A percentile compares a stretch with the other conserved stretches of the same genome.
phyloP scores from a whole-genome alignment of 495 filamentous ascomycete genomes.

The Astrothelium macrocarpum region DNA sequence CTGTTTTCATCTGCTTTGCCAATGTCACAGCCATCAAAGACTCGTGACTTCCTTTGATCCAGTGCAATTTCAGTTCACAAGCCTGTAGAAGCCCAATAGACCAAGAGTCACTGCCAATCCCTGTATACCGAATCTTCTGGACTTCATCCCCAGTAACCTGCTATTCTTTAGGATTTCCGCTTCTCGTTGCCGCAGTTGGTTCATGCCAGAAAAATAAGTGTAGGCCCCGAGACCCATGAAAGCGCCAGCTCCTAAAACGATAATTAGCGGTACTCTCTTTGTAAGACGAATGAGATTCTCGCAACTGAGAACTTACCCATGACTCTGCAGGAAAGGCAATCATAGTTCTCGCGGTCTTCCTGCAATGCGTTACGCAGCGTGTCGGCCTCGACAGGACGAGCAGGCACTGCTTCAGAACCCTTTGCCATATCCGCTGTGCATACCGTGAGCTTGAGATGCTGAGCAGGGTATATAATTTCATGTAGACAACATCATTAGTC shows the following conservation, averaged over 20 bases:
- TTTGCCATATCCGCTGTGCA: too few relatives aligned
- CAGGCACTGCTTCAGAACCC: not conserved
- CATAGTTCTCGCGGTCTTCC: slow-evolving; percentile 21
- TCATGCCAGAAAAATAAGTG: slow-evolving; percentile 71
- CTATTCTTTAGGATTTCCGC: slow-evolving; percentile 58
- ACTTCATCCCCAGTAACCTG: slow-evolving; percentile 68
- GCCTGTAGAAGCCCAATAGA: slow-evolving; percentile 55
- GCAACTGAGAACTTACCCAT: slow-evolving; percentile 26
- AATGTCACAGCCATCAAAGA: not conserved
- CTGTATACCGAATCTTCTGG: slow-evolving; percentile 57
- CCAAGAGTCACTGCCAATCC: slow-evolving; percentile 60
- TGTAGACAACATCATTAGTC: too few relatives aligned
- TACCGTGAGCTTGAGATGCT: too few relatives aligned
- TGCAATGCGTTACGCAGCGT: slow-evolving; percentile 13
- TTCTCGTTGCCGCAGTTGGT: slow-evolving; percentile 61
- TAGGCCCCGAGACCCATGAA: slow-evolving; percentile 87
- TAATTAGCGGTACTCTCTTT: too few relatives aligned
- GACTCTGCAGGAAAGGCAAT: slow-evolving; percentile 32
- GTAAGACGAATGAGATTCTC: not conserved
- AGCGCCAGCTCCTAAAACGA: slow-evolving; percentile 61
- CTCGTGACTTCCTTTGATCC: not conserved
- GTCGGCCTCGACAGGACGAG: not conserved
- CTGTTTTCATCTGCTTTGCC: not conserved
- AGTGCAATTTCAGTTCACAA: slow-evolving; percentile 39
- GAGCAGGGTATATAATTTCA: too few relatives aligned